Conservation (phyloP, 169 alveolate species). For the Plasmodium vivax region DNA sequence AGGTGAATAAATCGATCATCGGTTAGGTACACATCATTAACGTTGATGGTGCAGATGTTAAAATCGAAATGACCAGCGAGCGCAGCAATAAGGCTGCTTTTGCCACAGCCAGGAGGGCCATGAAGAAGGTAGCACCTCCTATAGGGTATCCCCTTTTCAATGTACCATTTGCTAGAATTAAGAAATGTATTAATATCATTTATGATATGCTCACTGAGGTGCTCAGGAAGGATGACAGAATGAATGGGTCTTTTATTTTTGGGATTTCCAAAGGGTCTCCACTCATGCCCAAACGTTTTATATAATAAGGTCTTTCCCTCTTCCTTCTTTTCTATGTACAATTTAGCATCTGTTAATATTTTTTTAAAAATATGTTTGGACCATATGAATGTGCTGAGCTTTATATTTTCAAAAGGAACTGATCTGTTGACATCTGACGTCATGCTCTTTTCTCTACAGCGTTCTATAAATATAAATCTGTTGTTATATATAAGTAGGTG, state of each 20-base stretch:
- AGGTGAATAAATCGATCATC: slow-evolving; percentile 86
- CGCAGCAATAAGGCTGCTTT: slow-evolving; percentile 87
- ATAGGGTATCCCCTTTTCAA: slow-evolving; percentile 86
- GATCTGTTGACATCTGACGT: slow-evolving; percentile 42
- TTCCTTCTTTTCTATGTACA: slow-evolving; percentile 64
- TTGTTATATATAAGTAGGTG: slow-evolving; percentile 63
- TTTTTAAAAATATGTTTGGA: slow-evolving; percentile 47
- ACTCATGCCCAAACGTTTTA: slow-evolving; percentile 81
- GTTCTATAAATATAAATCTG: slow-evolving; percentile 32
- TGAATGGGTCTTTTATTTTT: slow-evolving; percentile 81
- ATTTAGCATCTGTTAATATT: slow-evolving; percentile 66
- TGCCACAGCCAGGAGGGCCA: slow-evolving; percentile 92
- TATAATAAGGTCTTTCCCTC: slow-evolving; percentile 83
- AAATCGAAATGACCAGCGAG: slow-evolving; percentile 86
- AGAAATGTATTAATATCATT: slow-evolving; percentile 55
- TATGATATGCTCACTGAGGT: slow-evolving; percentile 33
- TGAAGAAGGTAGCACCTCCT: slow-evolving; percentile 86
- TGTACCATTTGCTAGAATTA: slow-evolving; percentile 81
- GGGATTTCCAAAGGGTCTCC: slow-evolving; percentile 86
- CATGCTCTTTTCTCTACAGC: slow-evolving; percentile 54
- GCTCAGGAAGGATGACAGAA: slow-evolving; percentile 77
- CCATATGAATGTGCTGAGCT: slow-evolving; percentile 71
- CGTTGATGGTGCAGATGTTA: slow-evolving; percentile 84
- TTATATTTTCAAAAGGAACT: slow-evolving; percentile 65
- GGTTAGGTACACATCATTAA: slow-evolving; percentile 83